Evolutionary conservation across 2,329 filamentous ascomycete genomes (phyloP), one percentile per base, ranked within the genome.

Genomic region (Polytolypa hystricis): DNA sequence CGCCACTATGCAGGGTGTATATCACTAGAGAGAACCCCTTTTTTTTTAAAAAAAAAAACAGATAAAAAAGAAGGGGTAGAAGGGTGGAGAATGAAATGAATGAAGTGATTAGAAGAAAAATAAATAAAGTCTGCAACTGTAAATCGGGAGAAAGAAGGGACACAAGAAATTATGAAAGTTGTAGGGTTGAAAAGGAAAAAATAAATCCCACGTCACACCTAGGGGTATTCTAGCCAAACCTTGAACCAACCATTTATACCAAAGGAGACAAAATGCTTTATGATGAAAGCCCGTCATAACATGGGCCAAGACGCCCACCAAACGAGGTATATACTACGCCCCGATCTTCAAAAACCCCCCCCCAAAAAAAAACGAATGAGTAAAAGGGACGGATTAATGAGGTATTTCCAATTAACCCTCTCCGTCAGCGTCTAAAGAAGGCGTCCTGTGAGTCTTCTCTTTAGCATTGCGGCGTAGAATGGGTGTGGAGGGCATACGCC

Each of bases 401-500:
- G 17, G 11, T 9, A 34, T 9, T 9, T 17, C 20, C 18, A 21
- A 28, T 30, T 32, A 44, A 16, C 36, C 34, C 19, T 42, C 39
- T 7, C 44, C 45, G 40, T 50, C 53, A 1, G 52, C 47, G 44
- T 60, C 57, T 30, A 55, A 49, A 28, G 60, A 61, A 21, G 51
- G 54, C 32, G 54, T 53, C 33, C 56, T 42, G 5, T 51, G 50
- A 21, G 51, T 40, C 18, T 47, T 44, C 8, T 44, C 43, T 15
- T 45, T 33, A 3, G 42, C 42, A 20, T 50, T 54, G 27, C 49
- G 44, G 5, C 49, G 44, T 19, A 60, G 26, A 11, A 50, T 56
- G 3, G 59, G 56, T 2, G 57, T 59, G 6, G 60, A 62, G 9
- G 58, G 58, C 33, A 55, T 45, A 19, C 54, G 56, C 20, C 51